phyloP scores from a whole-genome alignment of 2,329 filamentous ascomycete species.

The Sordariomycetes sp. region DNA sequence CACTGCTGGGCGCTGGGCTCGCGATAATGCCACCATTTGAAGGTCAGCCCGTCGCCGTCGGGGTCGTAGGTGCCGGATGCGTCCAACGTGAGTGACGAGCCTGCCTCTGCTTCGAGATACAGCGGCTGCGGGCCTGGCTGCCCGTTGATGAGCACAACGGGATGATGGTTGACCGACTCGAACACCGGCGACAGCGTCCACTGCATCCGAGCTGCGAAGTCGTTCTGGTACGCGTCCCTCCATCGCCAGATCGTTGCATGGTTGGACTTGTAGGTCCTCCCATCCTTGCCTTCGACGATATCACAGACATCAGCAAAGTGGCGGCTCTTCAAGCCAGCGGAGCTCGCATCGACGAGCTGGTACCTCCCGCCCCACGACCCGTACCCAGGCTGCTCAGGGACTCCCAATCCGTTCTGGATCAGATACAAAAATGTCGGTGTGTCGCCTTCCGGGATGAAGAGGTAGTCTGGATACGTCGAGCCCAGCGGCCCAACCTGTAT shows the following conservation, averaged over 20 bases:
- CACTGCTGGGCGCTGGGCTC: slow-evolving; percentile 28
- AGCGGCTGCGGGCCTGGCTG: slow-evolving; percentile 21
- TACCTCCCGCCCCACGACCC: slow-evolving; percentile 43
- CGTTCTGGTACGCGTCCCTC: slow-evolving; percentile 28
- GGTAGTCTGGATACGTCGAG: slow-evolving; percentile 31
- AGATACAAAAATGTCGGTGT: slow-evolving; percentile 36
- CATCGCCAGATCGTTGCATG: slow-evolving; percentile 32
- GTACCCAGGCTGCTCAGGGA: slow-evolving; percentile 33
- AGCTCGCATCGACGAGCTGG: slow-evolving; percentile 16
- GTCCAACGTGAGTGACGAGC: slow-evolving; percentile 29
- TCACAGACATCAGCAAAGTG: slow-evolving; percentile 21
- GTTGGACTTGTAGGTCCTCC: slow-evolving; percentile 14
- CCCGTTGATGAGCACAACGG: slow-evolving; percentile 28
- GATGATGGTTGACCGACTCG: slow-evolving; percentile 32
- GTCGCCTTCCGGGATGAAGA: slow-evolving; percentile 44
- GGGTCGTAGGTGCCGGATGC: slow-evolving; percentile 34
- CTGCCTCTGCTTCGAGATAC: slow-evolving; percentile 28
- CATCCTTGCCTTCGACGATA: slow-evolving; percentile 16
- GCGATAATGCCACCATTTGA: slow-evolving; percentile 40
- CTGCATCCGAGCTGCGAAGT: slow-evolving; percentile 30
- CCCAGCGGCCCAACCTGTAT: slow-evolving; percentile 40
- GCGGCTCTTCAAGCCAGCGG: no score
- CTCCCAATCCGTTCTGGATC: slow-evolving; percentile 22
- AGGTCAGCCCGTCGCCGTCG: slow-evolving; percentile 29
- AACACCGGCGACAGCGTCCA: slow-evolving; percentile 21